phyloP scores from a whole-genome alignment of 2,329 filamentous ascomycete species.

The Eutypa lata region DNA sequence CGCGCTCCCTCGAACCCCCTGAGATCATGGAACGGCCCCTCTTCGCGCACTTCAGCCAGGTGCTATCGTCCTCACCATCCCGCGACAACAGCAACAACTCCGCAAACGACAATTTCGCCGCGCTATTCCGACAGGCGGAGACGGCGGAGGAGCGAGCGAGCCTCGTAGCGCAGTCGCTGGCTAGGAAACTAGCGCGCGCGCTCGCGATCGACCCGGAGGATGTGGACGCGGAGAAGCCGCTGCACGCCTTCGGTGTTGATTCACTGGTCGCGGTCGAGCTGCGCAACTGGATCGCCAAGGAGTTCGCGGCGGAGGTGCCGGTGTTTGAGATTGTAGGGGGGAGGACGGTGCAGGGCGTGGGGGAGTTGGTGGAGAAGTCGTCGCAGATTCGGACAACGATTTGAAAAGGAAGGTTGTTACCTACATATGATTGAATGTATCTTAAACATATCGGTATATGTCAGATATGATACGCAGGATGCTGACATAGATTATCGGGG shows the following conservation, averaged over 20 bases:
- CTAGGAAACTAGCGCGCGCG: conserved; percentile 8
- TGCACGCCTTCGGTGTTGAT: conserved; percentile 23
- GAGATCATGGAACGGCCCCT: not conserved
- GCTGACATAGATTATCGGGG: no score
- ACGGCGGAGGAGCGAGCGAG: not conserved
- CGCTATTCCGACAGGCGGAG: not conserved
- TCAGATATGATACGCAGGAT: no score
- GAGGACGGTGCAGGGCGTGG: not conserved
- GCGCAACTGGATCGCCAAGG: conserved; percentile 20
- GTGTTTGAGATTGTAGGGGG: not conserved
- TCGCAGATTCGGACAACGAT: no score
- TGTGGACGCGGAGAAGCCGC: not conserved
- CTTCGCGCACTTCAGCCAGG: not conserved
- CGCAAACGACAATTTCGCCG: no score
- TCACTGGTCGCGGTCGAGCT: conserved; percentile 26
- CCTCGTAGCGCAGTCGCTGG: not conserved
- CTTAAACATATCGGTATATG: no score
- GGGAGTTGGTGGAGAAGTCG: not conserved
- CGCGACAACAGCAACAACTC: not conserved
- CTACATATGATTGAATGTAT: no score
- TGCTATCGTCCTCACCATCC: not conserved
- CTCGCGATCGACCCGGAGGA: conserved; percentile 3
- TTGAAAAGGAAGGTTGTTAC: no score
- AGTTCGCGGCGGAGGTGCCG: not conserved
- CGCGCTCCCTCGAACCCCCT: not conserved